Evolutionary conservation across 225 moss, liverwort and hornwort species (phyloP).

Genomic region (Bryoerythrophyllum caledonicum): DNA sequence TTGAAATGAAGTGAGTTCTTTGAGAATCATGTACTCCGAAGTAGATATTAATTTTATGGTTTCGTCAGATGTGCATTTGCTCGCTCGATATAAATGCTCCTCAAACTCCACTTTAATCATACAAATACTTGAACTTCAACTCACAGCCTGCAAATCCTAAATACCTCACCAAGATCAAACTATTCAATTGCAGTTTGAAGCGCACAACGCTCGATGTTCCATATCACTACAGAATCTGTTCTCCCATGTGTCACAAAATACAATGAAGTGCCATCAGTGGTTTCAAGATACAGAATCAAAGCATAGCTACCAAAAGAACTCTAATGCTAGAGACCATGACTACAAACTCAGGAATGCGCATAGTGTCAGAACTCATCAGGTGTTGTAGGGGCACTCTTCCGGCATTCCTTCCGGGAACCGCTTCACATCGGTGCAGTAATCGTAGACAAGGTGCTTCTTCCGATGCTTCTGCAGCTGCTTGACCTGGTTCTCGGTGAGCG

Average conservation of each 20-base stretch:
- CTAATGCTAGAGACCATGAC: no score
- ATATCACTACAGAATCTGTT: not conserved
- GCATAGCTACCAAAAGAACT: no score
- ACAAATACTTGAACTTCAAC: not conserved
- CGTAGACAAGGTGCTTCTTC: conserved; percentile 24
- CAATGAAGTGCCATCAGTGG: no score
- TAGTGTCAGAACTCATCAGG: not conserved
- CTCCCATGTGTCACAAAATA: not conserved
- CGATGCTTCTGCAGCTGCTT: conserved; percentile 28
- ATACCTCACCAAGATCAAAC: not conserved
- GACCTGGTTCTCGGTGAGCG: conserved; percentile 27
- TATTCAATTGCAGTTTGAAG: not conserved
- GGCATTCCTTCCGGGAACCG: conserved; percentile 26
- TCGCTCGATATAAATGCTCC: no score
- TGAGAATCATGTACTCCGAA: no score
- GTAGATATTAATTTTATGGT: no score
- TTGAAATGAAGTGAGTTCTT: no score
- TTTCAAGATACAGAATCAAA: no score
- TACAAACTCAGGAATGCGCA: no score
- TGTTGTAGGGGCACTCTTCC: conserved; percentile 30
- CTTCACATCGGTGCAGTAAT: conserved; percentile 31
- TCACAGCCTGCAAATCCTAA: not conserved
- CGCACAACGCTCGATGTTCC: not conserved
- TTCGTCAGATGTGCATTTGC: no score
- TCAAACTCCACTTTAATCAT: not conserved